Percentiles rank a stretch among this genome's conserved stretches.
phyloP scores from a whole-genome alignment of 805 yeast genomes.

The Pichia heedii region DNA sequence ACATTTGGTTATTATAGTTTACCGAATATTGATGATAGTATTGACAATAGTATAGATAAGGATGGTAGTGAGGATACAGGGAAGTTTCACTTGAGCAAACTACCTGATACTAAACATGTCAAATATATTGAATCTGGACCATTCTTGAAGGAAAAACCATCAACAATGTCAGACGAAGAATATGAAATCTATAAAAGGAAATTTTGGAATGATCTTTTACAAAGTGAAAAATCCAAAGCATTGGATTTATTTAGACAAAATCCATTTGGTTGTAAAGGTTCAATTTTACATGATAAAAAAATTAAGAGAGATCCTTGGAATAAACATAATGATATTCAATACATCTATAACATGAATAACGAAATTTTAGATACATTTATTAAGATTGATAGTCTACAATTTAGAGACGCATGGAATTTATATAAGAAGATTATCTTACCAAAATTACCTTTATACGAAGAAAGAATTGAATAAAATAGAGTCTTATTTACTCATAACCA shows the following conservation, averaged over 20 bases:
- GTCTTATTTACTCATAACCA: constrained; percentile 24
- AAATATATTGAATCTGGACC: constrained; percentile 55
- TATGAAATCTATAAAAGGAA: constrained; percentile 17
- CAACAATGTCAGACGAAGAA: constrained; percentile 4
- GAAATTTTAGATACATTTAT: constrained; percentile 15
- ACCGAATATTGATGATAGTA: constrained; percentile 1
- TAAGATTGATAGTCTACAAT: constrained; percentile 25
- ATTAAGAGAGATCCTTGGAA: constrained; percentile 45
- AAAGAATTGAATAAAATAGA: neutral
- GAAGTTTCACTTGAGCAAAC: neutral
- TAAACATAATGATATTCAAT: constrained; percentile 3
- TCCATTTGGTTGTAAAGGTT: constrained; percentile 45
- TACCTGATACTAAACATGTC: constrained; percentile 25
- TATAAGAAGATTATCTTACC: constrained; percentile 12
- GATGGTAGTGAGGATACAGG: neutral
- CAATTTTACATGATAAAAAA: constrained; percentile 39
- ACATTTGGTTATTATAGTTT: constrained; percentile 32
- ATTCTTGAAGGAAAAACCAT: constrained; percentile 25
- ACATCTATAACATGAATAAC: constrained; percentile 6
- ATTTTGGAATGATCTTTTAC: constrained; percentile 40
- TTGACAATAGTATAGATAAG: too few relatives aligned
- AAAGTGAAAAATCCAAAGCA: constrained; percentile 46
- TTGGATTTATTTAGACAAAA: constrained; percentile 43
- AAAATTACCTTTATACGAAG: constrained; percentile 17
- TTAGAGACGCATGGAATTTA: constrained; percentile 14